Percentiles rank a stretch among this genome's conserved stretches.
phyloP scores from a whole-genome alignment of 352 stramenopile species.

The Phytophthora chlamydospora region DNA sequence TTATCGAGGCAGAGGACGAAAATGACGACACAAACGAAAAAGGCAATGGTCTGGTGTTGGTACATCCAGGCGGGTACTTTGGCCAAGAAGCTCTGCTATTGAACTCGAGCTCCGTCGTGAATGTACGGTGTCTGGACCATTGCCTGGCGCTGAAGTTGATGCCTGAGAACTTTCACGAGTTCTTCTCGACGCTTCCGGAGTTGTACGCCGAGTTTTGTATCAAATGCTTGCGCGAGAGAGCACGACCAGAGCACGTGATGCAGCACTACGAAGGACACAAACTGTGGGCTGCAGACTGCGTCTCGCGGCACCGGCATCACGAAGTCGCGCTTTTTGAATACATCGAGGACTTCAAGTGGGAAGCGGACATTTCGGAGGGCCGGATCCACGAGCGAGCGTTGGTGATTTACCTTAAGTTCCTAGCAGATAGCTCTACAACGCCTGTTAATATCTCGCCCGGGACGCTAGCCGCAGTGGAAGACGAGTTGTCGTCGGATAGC shows the following conservation, averaged over 20 bases:
- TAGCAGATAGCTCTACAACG: slow-evolving; percentile 41
- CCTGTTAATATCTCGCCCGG: slow-evolving; percentile 41
- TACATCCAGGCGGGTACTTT: slow-evolving; percentile 68
- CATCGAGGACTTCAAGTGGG: slow-evolving; percentile 74
- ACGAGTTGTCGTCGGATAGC: slow-evolving; percentile 44
- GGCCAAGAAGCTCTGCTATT: slow-evolving; percentile 72
- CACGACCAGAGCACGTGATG: slow-evolving; percentile 60
- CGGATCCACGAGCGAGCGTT: slow-evolving; percentile 56
- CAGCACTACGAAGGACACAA: slow-evolving; percentile 70
- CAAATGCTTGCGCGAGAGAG: slow-evolving; percentile 60
- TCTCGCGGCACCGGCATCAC: slow-evolving; percentile 47
- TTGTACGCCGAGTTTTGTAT: slow-evolving; percentile 76
- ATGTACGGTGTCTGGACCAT: slow-evolving; percentile 46
- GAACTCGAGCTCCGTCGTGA: slow-evolving; percentile 39
- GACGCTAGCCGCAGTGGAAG: slow-evolving; percentile 44
- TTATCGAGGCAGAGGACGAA: slow-evolving; percentile 11
- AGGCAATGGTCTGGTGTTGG: slow-evolving; percentile 33
- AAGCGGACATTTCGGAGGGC: slow-evolving; percentile 55
- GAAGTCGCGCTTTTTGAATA: slow-evolving; percentile 66
- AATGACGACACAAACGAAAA: slow-evolving; percentile 2
- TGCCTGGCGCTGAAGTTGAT: slow-evolving; percentile 54
- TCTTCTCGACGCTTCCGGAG: slow-evolving; percentile 60
- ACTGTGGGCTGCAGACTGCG: slow-evolving; percentile 65
- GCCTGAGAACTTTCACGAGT: slow-evolving; percentile 48
- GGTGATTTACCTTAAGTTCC: slow-evolving; percentile 68